Evolutionary conservation across 2,329 filamentous ascomycete species (phyloP), one percentile per base, ranked within the genome.

Genomic region (Aspergillus neotritici): DNA sequence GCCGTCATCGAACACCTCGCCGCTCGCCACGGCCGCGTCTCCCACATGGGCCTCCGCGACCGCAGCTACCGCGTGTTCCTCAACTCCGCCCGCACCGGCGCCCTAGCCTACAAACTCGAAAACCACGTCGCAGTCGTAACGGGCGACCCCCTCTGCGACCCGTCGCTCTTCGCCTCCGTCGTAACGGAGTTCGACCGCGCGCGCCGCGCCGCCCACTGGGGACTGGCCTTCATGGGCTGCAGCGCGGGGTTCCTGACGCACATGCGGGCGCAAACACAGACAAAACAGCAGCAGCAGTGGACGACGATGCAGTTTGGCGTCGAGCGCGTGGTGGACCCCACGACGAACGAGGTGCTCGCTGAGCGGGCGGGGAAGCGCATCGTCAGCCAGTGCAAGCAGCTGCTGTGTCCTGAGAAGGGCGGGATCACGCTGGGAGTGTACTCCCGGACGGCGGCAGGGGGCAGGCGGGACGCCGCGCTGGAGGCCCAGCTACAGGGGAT

Each of bases 21-120:
- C 2, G 52, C 50, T 4, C 49, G 52, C 9, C 64, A 69, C 46
- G 66, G 68, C 5, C 57, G 59, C 12, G 64, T 68, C 1, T 67
- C 67, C 4, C 65, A 71, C 43, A 70, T 70, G 67, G 67, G 66
- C 2, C 60, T 71, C n/a, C 59, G 69, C 1, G 68, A 71, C 34
- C 60, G 51, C 6, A 67, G 62, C 37, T 70, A 70, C 43, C 57
- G 50, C 4, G 65, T 70, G 46, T 71, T 70, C 43, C 53, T 71
- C 12, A 69, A 65, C 37, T 55, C 57, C 31, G 44, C 54, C 10
- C 51, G 50, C 11, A 61, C 61, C 5, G 68, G 55, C 6, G 67
- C 61, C 0, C 49, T 71, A 1, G 68, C 61, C 29, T 71, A 64
- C 54, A 70, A 69, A 43, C 44, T 66, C 1, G 60, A 63, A 17